Evolutionary conservation across 345 rosid species (phyloP).

Genomic region (Psidium guajava): DNA sequence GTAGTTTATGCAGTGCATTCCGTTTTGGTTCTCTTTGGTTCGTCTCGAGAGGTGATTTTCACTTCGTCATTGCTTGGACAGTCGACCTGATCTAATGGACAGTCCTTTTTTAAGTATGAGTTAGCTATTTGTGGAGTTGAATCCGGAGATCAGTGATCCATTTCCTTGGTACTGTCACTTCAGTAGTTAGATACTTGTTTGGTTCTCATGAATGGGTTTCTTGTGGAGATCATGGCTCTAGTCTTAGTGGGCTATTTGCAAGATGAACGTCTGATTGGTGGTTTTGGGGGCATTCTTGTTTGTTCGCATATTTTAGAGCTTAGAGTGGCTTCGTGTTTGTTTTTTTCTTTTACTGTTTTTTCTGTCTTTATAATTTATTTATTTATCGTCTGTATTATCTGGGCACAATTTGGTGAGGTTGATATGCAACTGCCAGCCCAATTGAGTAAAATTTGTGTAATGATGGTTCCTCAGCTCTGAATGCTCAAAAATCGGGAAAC

Average conservation of each 20-base stretch:
- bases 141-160: not conserved
- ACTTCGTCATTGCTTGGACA: not conserved
- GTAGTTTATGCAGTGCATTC: no score
- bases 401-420: not conserved
- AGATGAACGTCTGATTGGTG: not conserved
- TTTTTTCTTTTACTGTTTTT: not conserved
- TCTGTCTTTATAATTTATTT: not conserved
- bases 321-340: not conserved
- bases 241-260: not conserved
- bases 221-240: not conserved
- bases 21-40: not conserved
- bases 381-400: not conserved
- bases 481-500: not conserved
- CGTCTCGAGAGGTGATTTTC: not conserved
- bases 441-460: not conserved
- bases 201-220: not conserved
- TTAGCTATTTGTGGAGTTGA: not conserved
- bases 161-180: not conserved
- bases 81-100: not conserved
- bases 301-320: not conserved
- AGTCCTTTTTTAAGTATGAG: not conserved
- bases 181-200: not conserved
- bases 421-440: not conserved
- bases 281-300: not conserved
- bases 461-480: not conserved